These are phyloP conservation scores for Astrothelium subdiscretum DNA, from an alignment of 495 filamentous ascomycete genomes.

Conservation along the genomic window DNA sequence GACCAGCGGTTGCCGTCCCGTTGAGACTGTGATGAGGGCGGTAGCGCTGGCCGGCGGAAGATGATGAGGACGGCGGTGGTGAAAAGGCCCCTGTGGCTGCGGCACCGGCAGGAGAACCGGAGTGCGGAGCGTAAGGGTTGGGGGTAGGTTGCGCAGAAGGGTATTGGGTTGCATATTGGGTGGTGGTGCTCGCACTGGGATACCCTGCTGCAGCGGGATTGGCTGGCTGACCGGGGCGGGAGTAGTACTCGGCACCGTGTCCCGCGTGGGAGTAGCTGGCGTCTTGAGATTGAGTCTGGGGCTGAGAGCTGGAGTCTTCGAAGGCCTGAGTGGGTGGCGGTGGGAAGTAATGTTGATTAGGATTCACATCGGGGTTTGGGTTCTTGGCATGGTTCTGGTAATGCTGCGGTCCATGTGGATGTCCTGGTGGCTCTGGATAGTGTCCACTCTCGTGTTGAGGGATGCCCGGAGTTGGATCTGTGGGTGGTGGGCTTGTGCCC, in stretches of 20 bases:
- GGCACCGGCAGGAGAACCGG: not conserved
- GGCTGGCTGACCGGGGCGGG: not conserved
- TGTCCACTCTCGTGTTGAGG: not conserved
- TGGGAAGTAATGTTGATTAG: not conserved
- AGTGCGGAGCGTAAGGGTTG: not conserved
- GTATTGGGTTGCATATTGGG: not conserved
- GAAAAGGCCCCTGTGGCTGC: not conserved
- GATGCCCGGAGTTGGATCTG: not conserved
- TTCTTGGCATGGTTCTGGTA: not conserved
- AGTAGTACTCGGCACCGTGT: not conserved
- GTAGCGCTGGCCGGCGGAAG: conserved; percentile 22
- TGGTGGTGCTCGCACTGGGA: not conserved
- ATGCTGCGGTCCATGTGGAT: not conserved
- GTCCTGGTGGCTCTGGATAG: not conserved
- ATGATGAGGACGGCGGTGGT: not conserved
- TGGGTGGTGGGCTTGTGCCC: not conserved
- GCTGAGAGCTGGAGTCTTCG: not conserved
- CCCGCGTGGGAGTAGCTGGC: not conserved
- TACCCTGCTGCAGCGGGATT: not conserved
- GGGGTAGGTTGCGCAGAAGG: not conserved
- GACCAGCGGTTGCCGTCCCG: not conserved
- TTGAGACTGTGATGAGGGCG: not conserved
- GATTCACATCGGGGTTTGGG: not conserved
- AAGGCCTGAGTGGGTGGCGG: not conserved
- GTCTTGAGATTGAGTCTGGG: not conserved